phyloP scores from a whole-genome alignment of 805 yeast genomes.

The Myxozyma sirexii region DNA sequence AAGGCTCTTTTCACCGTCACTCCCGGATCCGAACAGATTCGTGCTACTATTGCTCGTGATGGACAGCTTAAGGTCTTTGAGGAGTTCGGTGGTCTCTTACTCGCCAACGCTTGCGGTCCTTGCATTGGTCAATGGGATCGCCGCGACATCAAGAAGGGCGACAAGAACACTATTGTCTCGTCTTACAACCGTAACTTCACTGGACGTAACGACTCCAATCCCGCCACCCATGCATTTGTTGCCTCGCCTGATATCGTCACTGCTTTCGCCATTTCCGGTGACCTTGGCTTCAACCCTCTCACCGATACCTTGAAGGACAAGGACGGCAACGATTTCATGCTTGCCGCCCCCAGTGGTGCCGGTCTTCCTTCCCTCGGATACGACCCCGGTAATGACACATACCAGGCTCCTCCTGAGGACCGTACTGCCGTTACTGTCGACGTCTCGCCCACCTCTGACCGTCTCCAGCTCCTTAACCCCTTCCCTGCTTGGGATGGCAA shows the following conservation, averaged over 20 bases:
- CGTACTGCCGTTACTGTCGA: slow-evolving; percentile 62
- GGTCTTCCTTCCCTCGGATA: slow-evolving; percentile 72
- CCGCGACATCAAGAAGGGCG: slow-evolving; percentile 59
- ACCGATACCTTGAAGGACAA: slow-evolving; percentile 75
- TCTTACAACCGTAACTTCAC: slow-evolving; percentile 97
- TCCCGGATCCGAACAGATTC: slow-evolving; percentile 97
- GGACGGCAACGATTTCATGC: slow-evolving; percentile 73
- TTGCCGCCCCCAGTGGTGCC: slow-evolving; percentile 70
- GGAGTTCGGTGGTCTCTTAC: slow-evolving; percentile 85
- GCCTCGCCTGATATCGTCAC: slow-evolving; percentile 99
- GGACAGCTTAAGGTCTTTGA: slow-evolving; percentile 81
- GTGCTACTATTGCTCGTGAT: slow-evolving; percentile 96
- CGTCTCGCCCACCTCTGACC: slow-evolving; percentile 86
- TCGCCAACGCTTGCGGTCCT: slow-evolving; percentile 99
- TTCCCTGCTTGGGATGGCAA: slow-evolving; percentile 84
- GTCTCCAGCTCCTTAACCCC: slow-evolving; percentile 89
- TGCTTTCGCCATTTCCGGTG: slow-evolving; percentile 94
- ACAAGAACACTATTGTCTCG: slow-evolving; percentile 82
- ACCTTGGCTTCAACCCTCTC: slow-evolving; percentile 86
- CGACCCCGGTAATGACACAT: slow-evolving; percentile 60
- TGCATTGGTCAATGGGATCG: slow-evolving; percentile 99
- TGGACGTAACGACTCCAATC: slow-evolving; percentile 97
- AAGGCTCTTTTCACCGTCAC: slow-evolving; percentile 91
- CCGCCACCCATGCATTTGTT: slow-evolving; percentile 94
- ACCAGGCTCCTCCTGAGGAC: slow-evolving; percentile 61